Conservation (phyloP, 257 asterid genomes). For the Fraxinus americana region DNA sequence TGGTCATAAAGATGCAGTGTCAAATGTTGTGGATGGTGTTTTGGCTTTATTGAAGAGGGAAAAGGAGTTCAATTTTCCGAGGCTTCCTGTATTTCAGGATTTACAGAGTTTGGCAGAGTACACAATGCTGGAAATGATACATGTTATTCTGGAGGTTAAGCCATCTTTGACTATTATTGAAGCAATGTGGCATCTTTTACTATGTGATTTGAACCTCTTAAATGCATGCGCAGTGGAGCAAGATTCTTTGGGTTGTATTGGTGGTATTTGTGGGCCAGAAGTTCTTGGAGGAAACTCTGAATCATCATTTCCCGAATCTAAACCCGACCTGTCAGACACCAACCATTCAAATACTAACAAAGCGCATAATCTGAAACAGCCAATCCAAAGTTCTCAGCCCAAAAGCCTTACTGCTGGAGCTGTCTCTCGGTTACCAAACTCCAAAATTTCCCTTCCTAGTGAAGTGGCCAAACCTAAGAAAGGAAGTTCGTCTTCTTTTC, state of each 20-base stretch:
- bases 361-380: conserved; percentile 23
- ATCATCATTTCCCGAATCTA: conserved; percentile 20
- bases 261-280: conserved; percentile 34
- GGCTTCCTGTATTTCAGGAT: conserved; percentile 43
- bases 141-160: conserved; percentile 63
- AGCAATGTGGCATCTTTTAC: conserved; percentile 72
- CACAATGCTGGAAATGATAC: conserved; percentile 73
- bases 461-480: conserved; percentile 28
- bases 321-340: conserved; percentile 33
- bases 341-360: conserved; percentile 28
- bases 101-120: conserved; percentile 57
- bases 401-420: conserved; percentile 25
- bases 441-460: conserved; percentile 17
- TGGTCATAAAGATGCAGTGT: conserved; percentile 58
- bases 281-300: conserved; percentile 28
- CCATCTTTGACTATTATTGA: conserved; percentile 55
- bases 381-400: conserved; percentile 31
- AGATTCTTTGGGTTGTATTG: conserved; percentile 33
- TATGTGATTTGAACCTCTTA: conserved; percentile 66
- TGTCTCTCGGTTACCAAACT: conserved; percentile 25
- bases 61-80: conserved; percentile 35
- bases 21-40: conserved; percentile 71
- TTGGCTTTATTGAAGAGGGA: conserved; percentile 47
- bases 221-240: conserved; percentile 52
- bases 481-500: conserved; percentile 35